Evolutionary conservation across 345 rosid species (phyloP), one percentile per base, ranked within the genome.

Genomic region (Melastoma malabathricum): DNA sequence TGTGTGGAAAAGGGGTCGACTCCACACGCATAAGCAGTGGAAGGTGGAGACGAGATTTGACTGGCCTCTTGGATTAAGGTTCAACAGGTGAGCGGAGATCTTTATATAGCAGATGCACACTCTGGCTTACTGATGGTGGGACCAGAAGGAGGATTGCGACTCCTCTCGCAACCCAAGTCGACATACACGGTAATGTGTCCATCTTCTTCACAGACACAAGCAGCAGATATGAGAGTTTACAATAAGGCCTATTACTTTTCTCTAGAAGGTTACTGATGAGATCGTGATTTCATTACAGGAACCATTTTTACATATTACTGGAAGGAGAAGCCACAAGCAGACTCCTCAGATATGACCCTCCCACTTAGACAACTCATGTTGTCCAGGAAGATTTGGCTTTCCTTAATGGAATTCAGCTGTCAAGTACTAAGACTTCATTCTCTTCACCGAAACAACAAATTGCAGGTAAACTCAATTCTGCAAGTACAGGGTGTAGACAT

Each of bases 281-380:
- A 44, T 23, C 13, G 15, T 16, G 10, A 10, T 20, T 22, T 34
- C 41, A 34, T 9, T 70, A 53, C 67, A 87, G 98, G 77, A 65
- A 76, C 47, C 97, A 92, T 82, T 84, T 87, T 76, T 87, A 77
- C 63, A 87, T 87, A 57, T 46, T 92, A 61, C 66, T 87, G 56
- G 98, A 92, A 76, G 98, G 97, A 65, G 94, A 87, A 75, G 65
- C 95, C 52, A 84, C 95, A 0, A 90, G 97, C 1, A 79, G 97
- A 80, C 75, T 92, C 63, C 82, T 92, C 7, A 78, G 98, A 63
- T 87, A 79, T 68, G 97, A 92, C 60, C 88, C 94, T 59, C 75
- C 83, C 6, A 84, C 97, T 3, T 72, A 70, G 61, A 70, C 76
- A 48, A 83, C 94, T 59, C 90, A 92, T 57, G 43, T 79, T 47